phyloP scores from a whole-genome alignment of 257 asterid genomes.

The Nicotiana undulata region DNA sequence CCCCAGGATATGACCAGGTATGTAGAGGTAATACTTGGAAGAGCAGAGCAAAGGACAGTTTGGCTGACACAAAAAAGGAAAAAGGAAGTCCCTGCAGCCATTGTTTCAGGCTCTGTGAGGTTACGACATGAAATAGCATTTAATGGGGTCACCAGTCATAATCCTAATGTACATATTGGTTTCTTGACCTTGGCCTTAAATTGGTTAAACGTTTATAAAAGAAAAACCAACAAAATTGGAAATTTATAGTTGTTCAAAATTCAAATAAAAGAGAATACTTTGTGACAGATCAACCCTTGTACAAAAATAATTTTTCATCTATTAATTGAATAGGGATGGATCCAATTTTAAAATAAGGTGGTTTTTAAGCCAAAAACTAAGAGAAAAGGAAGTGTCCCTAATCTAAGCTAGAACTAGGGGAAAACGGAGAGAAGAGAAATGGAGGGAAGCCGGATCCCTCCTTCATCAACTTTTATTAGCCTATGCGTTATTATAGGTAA shows the following conservation, averaged over 20 bases:
- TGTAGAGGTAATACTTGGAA: not conserved
- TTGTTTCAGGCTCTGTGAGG: not conserved
- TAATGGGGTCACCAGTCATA: not conserved
- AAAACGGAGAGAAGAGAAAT: too few relatives aligned
- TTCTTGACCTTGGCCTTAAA: not conserved
- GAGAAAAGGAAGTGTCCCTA: too few relatives aligned
- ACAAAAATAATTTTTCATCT: not conserved
- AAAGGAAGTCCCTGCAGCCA: not conserved
- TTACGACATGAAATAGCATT: constrained; percentile 4
- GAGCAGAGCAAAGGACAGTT: not conserved
- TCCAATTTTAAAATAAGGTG: too few relatives aligned
- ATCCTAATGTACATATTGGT: not conserved
- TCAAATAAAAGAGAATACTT: not conserved
- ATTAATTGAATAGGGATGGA: too few relatives aligned
- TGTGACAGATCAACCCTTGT: not conserved
- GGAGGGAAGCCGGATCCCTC: too few relatives aligned
- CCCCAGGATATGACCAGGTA: constrained; percentile 14
- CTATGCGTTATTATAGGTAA: too few relatives aligned
- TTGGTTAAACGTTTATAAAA: not conserved
- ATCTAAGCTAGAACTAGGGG: too few relatives aligned
- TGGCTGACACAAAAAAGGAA: not conserved
- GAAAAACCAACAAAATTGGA: not conserved
- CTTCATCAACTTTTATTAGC: too few relatives aligned
- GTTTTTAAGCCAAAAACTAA: too few relatives aligned
- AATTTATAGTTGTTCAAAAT: not conserved